A percentile compares a stretch with the other conserved stretches of the same genome.
Conservation (phyloP, 2,329 filamentous ascomycete species). For the Penicillium paneum region DNA sequence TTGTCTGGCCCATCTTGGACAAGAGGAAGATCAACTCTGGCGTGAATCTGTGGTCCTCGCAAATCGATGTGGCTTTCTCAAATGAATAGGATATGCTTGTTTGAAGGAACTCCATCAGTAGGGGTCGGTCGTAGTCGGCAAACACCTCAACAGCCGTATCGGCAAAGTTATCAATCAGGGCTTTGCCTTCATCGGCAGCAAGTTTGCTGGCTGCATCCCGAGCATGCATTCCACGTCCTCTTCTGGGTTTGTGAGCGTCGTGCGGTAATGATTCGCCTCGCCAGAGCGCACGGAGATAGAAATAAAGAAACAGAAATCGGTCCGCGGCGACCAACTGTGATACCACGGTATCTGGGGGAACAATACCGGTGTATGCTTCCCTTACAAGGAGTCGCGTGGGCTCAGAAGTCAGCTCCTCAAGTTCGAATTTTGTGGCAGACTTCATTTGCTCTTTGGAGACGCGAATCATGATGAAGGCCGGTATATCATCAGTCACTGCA, state of each 20-base stretch:
- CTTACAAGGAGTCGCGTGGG: slow-evolving; percentile 83
- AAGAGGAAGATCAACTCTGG: slow-evolving; percentile 94
- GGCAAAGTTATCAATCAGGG: slow-evolving; percentile 79
- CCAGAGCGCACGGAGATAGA: slow-evolving; percentile 88
- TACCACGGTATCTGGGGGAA: slow-evolving; percentile 74
- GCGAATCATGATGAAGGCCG: slow-evolving; percentile 81
- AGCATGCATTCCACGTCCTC: slow-evolving; percentile 36
- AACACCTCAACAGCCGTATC: slow-evolving; percentile 85
- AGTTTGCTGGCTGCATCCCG: slow-evolving; percentile 47
- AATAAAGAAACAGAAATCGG: slow-evolving; percentile 75
- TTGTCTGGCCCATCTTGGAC: slow-evolving; percentile 91
- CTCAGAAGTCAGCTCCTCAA: slow-evolving; percentile 77
- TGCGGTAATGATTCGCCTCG: slow-evolving; percentile 61
- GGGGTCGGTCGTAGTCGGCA: slow-evolving; percentile 71
- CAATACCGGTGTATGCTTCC: slow-evolving; percentile 84
- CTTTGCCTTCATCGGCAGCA: slow-evolving; percentile 55
- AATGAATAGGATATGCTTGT: slow-evolving; percentile 84
- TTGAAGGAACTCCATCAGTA: slow-evolving; percentile 85
- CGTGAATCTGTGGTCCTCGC: slow-evolving; percentile 75
- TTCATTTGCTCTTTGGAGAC: slow-evolving; percentile 69
- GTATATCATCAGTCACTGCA: slow-evolving; percentile 83
- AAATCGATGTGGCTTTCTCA: slow-evolving; percentile 68
- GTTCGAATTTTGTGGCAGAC: slow-evolving; percentile 63
- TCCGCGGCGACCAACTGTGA: slow-evolving; percentile 68
- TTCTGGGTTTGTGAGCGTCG: slow-evolving; percentile 33